Evolutionary conservation across 768 basidiomycete species (phyloP).

Genomic region (Kwoniella pini): DNA sequence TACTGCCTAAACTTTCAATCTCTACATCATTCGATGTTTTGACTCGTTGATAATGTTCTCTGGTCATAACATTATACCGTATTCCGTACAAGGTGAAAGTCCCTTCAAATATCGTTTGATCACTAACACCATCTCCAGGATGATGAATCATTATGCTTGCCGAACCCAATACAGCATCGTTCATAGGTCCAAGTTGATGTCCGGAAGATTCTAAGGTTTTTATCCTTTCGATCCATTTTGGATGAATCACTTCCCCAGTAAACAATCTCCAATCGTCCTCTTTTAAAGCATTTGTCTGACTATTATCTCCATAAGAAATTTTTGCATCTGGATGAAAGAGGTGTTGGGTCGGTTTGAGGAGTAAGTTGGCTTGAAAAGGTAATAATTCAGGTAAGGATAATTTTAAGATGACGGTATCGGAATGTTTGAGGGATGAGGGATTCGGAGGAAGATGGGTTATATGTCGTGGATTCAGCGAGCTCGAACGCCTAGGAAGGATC

Average conservation of each 20-base stretch:
- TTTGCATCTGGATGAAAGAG: conserved; percentile 77
- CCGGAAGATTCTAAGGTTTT: conserved; percentile 30
- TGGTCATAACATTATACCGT: conserved; percentile 70
- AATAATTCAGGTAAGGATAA: conserved; percentile 62
- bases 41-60: conserved; percentile 68
- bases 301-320: conserved; percentile 58
- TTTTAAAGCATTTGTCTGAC: conserved; percentile 2
- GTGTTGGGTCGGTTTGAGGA: conserved; percentile 74
- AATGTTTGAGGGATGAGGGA: conserved; percentile 63
- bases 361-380: conserved; percentile 67
- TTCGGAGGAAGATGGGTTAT: conserved; percentile 47
- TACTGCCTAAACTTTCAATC: conserved; percentile 55
- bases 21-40: conserved; percentile 58
- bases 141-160: conserved; percentile 74
- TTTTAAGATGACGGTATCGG: conserved; percentile 71
- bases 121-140: conserved; percentile 60
- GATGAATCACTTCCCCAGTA: conserved; percentile 71
- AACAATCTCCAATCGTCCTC: conserved; percentile 59
- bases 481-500: conserved; percentile 60
- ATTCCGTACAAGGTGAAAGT: conserved; percentile 70
- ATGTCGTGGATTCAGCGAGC: conserved; percentile 53
- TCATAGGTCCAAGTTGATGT: conserved; percentile 33
- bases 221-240: conserved; percentile 57
- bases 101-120: conserved; percentile 68
- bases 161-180: conserved; percentile 64